phyloP scores from a whole-genome alignment of 768 basidiomycete species.

The Solioccasus polychromus region DNA sequence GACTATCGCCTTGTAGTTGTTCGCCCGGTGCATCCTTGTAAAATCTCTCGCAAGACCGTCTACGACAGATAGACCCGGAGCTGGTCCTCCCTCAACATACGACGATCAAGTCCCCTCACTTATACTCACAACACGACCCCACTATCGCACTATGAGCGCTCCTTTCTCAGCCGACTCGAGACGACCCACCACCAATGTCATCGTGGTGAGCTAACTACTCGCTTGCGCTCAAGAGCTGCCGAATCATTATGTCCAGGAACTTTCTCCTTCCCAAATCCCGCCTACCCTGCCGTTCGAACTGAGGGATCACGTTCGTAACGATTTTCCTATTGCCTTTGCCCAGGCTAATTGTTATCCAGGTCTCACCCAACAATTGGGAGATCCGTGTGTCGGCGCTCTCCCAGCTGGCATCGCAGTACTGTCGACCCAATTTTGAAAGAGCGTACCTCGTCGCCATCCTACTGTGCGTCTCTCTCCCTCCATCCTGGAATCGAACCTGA shows the following conservation, averaged over 20 bases:
- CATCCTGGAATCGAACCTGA: not conserved
- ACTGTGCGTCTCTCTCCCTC: slow-evolving; percentile 31
- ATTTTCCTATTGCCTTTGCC: not conserved
- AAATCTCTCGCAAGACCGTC: not conserved
- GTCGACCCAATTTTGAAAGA: slow-evolving; percentile 44
- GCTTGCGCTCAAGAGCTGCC: not conserved
- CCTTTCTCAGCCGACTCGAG: slow-evolving; percentile 13
- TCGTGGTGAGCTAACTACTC: slow-evolving; percentile 19
- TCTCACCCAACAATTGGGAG: slow-evolving; percentile 44
- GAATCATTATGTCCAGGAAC: slow-evolving; percentile 26
- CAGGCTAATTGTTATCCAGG: slow-evolving; percentile 22
- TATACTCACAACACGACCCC: too few relatives aligned
- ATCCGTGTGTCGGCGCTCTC: slow-evolving; percentile 39
- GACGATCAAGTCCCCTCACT: not conserved
- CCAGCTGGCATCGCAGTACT: slow-evolving; percentile 36
- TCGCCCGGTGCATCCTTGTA: not conserved
- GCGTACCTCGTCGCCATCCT: slow-evolving; percentile 39
- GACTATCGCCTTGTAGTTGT: too few relatives aligned
- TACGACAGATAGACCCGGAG: slow-evolving; percentile 10
- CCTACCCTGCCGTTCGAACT: slow-evolving; percentile 38
- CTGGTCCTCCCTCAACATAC: slow-evolving; percentile 16
- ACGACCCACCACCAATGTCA: slow-evolving; percentile 19
- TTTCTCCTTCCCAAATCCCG: slow-evolving; percentile 30
- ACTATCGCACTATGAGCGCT: slow-evolving; percentile 10
- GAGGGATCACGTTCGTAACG: slow-evolving; percentile 33